Conservation (phyloP, 148 eudicot genomes). For the Persicaria maculosa region DNA sequence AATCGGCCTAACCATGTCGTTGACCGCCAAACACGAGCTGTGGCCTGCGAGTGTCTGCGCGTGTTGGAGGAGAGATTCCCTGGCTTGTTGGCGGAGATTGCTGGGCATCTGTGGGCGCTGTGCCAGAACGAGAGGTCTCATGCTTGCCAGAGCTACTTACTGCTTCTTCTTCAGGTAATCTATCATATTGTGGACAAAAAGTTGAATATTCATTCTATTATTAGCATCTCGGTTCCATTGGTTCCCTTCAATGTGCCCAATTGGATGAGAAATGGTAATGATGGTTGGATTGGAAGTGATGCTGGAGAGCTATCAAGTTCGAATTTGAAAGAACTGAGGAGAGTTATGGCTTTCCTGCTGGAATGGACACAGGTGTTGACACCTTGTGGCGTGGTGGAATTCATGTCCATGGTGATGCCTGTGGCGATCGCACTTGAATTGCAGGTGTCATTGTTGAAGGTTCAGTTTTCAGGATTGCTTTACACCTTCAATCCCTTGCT, state of each 20-base stretch:
- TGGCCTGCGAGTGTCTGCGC: constrained; percentile 83
- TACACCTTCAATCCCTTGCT: constrained; percentile 71
- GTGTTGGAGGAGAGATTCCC: constrained; percentile 75
- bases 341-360: constrained; percentile 71
- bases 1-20: constrained; percentile 83
- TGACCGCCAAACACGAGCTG: constrained; percentile 63
- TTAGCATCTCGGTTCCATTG: constrained; percentile 47
- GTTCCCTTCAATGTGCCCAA: constrained; percentile 65
- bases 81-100: constrained; percentile 55
- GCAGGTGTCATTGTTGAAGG: constrained; percentile 78
- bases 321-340: constrained; percentile 57
- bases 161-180: constrained; percentile 47
- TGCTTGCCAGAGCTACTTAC: constrained; percentile 52
- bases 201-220: constrained; percentile 35
- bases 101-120: constrained; percentile 66
- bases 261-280: constrained; percentile 24
- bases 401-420: constrained; percentile 53
- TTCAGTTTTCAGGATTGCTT: constrained; percentile 79
- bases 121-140: constrained; percentile 84
- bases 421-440: constrained; percentile 60
- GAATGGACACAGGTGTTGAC: constrained; percentile 71
- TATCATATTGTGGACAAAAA: constrained; percentile 37
- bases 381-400: constrained; percentile 65
- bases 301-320: constrained; percentile 26
- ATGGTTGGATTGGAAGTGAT: constrained; percentile 8